Conservation (phyloP, 495 filamentous ascomycete species). For the Aspergillus ostianus region DNA sequence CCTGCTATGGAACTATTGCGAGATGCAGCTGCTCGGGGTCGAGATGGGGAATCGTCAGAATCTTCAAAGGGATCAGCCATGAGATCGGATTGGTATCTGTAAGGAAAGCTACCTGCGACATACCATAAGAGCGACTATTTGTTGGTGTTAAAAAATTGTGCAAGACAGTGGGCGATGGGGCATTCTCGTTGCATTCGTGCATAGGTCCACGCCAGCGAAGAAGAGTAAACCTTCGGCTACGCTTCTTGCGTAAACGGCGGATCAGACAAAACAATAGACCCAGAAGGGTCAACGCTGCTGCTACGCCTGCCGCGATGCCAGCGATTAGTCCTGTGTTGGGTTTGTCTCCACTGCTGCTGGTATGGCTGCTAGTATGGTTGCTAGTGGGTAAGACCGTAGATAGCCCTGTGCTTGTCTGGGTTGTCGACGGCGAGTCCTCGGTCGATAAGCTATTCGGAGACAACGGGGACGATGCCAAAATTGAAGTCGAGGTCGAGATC, state of each 20-base stretch:
- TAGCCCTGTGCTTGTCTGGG: neutral
- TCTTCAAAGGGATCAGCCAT: neutral
- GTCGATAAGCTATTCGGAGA: neutral
- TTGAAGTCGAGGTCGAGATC: no score
- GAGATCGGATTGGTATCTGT: neutral
- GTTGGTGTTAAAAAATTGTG: neutral
- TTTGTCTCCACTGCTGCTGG: neutral
- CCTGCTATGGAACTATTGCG: neutral
- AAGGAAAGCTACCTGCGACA: neutral
- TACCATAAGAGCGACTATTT: neutral
- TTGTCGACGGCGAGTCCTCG: slow-evolving; percentile 1
- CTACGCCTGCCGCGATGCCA: slow-evolving; percentile 25
- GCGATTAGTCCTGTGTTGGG: slow-evolving; percentile 28
- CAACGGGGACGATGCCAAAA: no score
- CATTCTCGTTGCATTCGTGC: neutral
- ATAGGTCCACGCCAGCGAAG: slow-evolving; percentile 13
- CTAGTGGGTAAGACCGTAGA: neutral
- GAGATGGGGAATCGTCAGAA: neutral
- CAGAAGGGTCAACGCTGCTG: slow-evolving; percentile 21
- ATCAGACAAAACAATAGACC: slow-evolving; percentile 20
- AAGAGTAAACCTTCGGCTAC: slow-evolving; percentile 15
- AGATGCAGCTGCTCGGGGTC: neutral
- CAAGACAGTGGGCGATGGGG: neutral
- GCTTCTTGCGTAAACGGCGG: slow-evolving; percentile 24
- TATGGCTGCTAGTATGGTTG: neutral